Evolutionary conservation across 345 rosid genomes (phyloP), one percentile per base, ranked within the genome.

Genomic region (Eucalyptus guilfoylei): DNA sequence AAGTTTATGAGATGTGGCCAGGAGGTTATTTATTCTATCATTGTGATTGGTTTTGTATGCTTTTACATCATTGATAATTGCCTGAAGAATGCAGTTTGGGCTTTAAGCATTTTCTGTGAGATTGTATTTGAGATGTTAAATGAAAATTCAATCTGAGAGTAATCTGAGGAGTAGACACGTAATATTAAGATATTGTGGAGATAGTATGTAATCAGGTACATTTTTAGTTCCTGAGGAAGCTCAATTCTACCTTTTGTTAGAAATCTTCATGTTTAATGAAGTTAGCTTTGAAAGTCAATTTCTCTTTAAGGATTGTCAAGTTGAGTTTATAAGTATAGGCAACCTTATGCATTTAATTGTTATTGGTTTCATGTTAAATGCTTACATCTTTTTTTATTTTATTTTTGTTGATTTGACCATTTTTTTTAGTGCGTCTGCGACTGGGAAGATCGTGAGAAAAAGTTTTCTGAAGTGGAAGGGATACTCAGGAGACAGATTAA

Each of bases 371-470:
- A 40, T 37, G 83, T 37, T 76, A 40, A 76, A 21, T 76, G 85
- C 47, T 40, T 40, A 23, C 14, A 24, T 76, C 24, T 69, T 69
- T 16, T 9, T 34, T 5, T 37, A 37, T 50, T 50, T 7, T 16
- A 7, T 49, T 16, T 7, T 3, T 9, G 64, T 48, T 86, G 45
- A 86, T 58, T 86, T 37, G 49, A 10, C 40, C 37, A 21, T 87
- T 76, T 48, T 47, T 89, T 88, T 26, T 89, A 98, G 99, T 96
- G 97, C 91, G 96, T 98, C 19, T 98, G 99, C 88, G 89, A 95
- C 89, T 98, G 99, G 99, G 99, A 97, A 89, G 98, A 95, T 90
- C 97, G 99, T 17, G 97, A 96, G 89, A 94, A 94, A 86, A 95
- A 93, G 95, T 97, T 97, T 60, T 28, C 90, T 88, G 99, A 98